Evolutionary conservation across 202 grass and related monocot genomes (phyloP), one percentile per base, ranked within the genome.

Genomic region (Setaria italica): DNA sequence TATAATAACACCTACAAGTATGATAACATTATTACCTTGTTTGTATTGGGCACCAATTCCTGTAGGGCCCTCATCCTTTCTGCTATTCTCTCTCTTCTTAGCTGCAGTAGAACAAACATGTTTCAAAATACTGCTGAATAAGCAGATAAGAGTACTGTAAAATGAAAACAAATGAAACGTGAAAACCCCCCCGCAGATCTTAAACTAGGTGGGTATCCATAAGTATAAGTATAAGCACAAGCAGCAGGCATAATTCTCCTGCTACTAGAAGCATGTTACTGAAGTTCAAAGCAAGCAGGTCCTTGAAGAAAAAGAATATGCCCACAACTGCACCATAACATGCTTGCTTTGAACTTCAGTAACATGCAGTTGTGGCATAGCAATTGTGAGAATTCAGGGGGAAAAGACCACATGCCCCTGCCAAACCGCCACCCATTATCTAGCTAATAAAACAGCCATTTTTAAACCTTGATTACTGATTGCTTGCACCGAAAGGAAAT

Each of bases 41-140:
- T 99, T 77, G 97, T 99, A 86, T 94, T 99, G 84, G 97, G 97
- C 72, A 99, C 97, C 93, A 99, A 81, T 91, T 99, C 97, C 82
- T 99, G 94, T 80, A 99, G 81, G 69, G 90, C 87, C 67, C 94
- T 94, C 90, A 97, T 92, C 90, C 94, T 99, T 92, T 99, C 97
- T 42, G 94, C 87, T 87, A 99, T 99, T 87, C 89, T 94, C 87
- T 99, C 97, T 94, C 97, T 99, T 75, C 97, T 91, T 87, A 97
- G 84, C 97, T 99, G 87, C 81, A 91, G 33, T 46, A 69, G 34
- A 94, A 88, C 50, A 86, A 76, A 64, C 20, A 87, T 55, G 66
- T 49, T 82, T 91, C 78, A 88, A 56, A 84, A 70, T 67, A 53
- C 30, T 73, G 64, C n/a, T 81, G 47, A 91, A 85, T 77, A 82